Evolutionary conservation across 352 stramenopile species (phyloP).

Genomic region (Pythium aphanidermatum): DNA sequence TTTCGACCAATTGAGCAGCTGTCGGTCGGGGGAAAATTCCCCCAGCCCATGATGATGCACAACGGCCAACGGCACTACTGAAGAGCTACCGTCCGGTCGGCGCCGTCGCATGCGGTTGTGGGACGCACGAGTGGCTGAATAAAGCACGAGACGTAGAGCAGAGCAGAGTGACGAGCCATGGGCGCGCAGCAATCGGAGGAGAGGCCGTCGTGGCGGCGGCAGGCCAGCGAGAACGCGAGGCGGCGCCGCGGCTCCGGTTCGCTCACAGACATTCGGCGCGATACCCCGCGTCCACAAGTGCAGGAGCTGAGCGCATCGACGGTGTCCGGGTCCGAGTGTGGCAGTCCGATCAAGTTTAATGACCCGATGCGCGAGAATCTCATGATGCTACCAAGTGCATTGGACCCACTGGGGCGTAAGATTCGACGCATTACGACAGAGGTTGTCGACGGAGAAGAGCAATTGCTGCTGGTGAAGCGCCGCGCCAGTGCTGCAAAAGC

Average conservation of each 20-base stretch:
- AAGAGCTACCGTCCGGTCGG: neutral
- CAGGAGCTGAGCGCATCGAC: slow-evolving; percentile 16
- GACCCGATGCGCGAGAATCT: slow-evolving; percentile 28
- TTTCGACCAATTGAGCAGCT: neutral
- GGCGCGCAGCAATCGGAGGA: slow-evolving; percentile 17
- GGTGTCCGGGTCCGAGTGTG: slow-evolving; percentile 1
- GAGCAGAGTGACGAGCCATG: too few species aligned
- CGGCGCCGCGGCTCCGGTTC: slow-evolving; percentile 1
- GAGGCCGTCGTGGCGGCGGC: slow-evolving; percentile 3
- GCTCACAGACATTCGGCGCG: neutral
- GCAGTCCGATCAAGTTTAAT: slow-evolving; percentile 16
- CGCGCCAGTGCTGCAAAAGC: slow-evolving; percentile 57
- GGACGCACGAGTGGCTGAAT: too few species aligned
- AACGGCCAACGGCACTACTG: neutral
- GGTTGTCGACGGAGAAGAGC: slow-evolving; percentile 41
- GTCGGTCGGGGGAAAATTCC: slow-evolving; percentile 1
- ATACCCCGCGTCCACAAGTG: slow-evolving; percentile 3
- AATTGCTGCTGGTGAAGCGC: slow-evolving; percentile 52
- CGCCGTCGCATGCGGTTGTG: too few species aligned
- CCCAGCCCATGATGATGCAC: neutral
- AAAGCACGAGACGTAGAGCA: slow-evolving; percentile 3
- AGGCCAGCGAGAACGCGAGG: neutral
- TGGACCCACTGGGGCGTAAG: slow-evolving; percentile 43
- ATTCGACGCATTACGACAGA: slow-evolving; percentile 49
- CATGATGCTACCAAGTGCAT: slow-evolving; percentile 47